Conservation (phyloP, 805 yeast species). For the Teunomyces cretensis region DNA sequence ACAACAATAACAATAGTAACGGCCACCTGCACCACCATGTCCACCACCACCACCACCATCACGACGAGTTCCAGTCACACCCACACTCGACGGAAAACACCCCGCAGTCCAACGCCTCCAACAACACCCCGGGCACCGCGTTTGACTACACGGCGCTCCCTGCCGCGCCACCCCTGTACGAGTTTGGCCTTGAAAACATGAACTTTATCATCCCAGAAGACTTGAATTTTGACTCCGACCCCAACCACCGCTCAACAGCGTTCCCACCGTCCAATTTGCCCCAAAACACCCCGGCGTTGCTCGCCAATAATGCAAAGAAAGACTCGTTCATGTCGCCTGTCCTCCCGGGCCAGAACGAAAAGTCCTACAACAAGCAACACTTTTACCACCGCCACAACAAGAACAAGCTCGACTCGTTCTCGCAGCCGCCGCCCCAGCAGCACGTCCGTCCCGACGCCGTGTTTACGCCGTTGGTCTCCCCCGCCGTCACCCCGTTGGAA, state of each 20-base stretch:
- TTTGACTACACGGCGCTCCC: background rate
- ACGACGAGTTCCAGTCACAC: conserved; percentile 9
- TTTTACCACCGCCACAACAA: conserved; percentile 31
- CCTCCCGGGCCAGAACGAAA: conserved; percentile 42
- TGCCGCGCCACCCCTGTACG: conserved; percentile 12
- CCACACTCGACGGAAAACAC: conserved; percentile 9
- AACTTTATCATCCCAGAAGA: conserved; percentile 36
- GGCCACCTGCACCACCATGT: conserved; percentile 7
- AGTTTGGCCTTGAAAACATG: conserved; percentile 24
- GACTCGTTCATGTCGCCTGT: conserved; percentile 32
- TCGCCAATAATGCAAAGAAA: conserved; percentile 17
- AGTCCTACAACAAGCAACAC: conserved; percentile 42
- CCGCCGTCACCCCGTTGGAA: conserved; percentile 69
- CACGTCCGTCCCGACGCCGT: conserved; percentile 57
- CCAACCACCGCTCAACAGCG: conserved; percentile 19
- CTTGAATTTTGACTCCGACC: conserved; percentile 11
- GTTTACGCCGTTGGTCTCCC: conserved; percentile 76
- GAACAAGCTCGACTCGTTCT: conserved; percentile 1
- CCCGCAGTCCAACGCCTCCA: conserved; percentile 5
- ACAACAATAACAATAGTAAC: conserved; percentile 4
- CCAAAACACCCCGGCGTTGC: conserved; percentile 24
- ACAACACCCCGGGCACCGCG: background rate
- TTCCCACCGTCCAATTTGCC: conserved; percentile 25
- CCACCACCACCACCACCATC: conserved; percentile 7
- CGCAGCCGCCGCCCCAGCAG: conserved; percentile 20